Percentiles rank a stretch among this genome's conserved stretches.
These are phyloP conservation scores for Saksenaea vasiformis DNA, from an alignment of 371 early-diverging fungal genomes.

Conservation along the genomic window DNA sequence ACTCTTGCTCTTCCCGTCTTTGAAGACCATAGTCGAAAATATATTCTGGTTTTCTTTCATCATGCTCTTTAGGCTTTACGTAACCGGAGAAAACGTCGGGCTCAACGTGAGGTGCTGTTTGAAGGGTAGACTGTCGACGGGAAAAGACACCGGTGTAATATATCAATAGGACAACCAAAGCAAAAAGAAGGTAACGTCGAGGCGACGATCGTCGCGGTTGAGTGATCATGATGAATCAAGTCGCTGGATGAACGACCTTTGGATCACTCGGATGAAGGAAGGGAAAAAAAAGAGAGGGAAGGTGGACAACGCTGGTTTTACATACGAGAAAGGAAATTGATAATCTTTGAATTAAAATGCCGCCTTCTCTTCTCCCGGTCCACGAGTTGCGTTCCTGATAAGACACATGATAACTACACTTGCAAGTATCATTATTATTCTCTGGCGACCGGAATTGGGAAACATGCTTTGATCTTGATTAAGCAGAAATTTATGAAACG, in stretches of 20 bases:
- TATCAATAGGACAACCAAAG: background rate
- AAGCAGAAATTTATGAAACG: background rate
- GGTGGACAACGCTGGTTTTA: background rate
- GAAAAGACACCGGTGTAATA: background rate
- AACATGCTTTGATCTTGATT: background rate
- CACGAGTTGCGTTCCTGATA: too few species aligned
- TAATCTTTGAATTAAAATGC: too few species aligned
- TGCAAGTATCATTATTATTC: too few species aligned
- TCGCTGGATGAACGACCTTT: background rate
- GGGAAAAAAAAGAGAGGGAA: background rate
- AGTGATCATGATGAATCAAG: background rate
- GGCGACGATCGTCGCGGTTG: background rate
- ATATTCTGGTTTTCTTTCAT: background rate
- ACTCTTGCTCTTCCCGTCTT: background rate
- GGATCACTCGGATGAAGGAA: background rate
- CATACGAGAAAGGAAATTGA: background rate
- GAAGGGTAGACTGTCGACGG: background rate
- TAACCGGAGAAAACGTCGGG: background rate
- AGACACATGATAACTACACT: too few species aligned
- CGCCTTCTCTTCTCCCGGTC: too few species aligned
- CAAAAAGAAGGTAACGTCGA: background rate
- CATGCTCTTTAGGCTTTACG: background rate
- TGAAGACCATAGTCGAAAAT: background rate
- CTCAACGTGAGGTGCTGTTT: background rate
- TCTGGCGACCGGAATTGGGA: too few species aligned